These are phyloP conservation scores for Amanita subjunquillea DNA, from an alignment of 768 basidiomycete genomes.

Conservation along the genomic window DNA sequence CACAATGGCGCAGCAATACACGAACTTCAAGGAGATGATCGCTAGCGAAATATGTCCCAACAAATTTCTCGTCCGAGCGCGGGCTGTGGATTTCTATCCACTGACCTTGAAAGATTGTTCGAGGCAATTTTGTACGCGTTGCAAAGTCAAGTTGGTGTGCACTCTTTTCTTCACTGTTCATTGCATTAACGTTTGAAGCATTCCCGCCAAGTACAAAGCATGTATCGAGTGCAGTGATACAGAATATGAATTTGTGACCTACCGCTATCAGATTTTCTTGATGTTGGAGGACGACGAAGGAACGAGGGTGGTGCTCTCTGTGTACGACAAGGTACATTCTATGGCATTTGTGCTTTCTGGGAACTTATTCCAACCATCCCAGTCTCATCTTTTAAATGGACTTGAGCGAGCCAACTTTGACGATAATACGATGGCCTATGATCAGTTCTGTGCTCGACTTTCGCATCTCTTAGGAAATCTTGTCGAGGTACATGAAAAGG, in stretches of 20 bases:
- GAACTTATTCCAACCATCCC: neutral
- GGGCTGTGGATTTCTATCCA: conserved; percentile 48
- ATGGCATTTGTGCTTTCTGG: neutral
- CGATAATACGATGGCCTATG: conserved; percentile 26
- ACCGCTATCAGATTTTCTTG: conserved; percentile 39
- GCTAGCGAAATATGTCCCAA: conserved; percentile 20
- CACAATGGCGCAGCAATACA: conserved; percentile 6
- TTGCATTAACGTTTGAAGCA: conserved; percentile 21
- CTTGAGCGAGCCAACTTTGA: conserved; percentile 32
- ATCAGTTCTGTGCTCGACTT: conserved; percentile 29
- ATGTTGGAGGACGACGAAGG: conserved; percentile 40
- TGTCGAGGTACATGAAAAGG: conserved; percentile 24
- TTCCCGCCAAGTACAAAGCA: conserved; percentile 27
- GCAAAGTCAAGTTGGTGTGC: conserved; percentile 35
- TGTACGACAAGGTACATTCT: conserved; percentile 33
- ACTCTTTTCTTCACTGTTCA: neutral
- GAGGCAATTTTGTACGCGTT: conserved; percentile 39
- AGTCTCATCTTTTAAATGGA: conserved; percentile 37
- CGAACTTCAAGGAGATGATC: conserved; percentile 28
- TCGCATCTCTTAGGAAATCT: conserved; percentile 38
- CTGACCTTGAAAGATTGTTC: conserved; percentile 36
- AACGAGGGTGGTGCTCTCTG: conserved; percentile 29
- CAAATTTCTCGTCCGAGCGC: conserved; percentile 35
- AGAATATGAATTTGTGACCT: conserved; percentile 37
- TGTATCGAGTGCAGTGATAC: conserved; percentile 47